phyloP scores from a whole-genome alignment of 192 early-diverging fungal species.

The Coemansia brasiliensis region DNA sequence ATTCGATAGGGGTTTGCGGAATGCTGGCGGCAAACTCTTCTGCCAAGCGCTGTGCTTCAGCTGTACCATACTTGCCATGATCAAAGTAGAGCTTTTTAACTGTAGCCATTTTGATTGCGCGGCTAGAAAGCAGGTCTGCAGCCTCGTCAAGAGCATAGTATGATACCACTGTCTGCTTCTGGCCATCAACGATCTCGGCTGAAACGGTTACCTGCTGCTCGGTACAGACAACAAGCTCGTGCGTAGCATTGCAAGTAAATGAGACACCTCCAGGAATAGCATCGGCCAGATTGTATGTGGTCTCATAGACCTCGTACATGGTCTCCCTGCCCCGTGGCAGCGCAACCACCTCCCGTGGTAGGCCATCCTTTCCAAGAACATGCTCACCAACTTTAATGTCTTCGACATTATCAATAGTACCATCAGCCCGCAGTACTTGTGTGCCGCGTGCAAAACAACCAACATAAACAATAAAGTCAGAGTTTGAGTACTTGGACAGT shows the following conservation, averaged over 20 bases:
- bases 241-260: slow-evolving; percentile 44
- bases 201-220: slow-evolving; percentile 16
- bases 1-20: slow-evolving; percentile 9
- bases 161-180: slow-evolving; percentile 15
- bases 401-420: slow-evolving; percentile 27
- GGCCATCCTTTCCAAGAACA: slow-evolving; percentile 47
- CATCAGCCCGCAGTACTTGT: slow-evolving; percentile 65
- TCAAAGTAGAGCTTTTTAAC: slow-evolving; percentile 11
- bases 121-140: not conserved
- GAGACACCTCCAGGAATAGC: slow-evolving; percentile 10
- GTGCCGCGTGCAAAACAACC: slow-evolving; percentile 67
- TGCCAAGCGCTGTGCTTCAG: slow-evolving; percentile 16
- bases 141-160: slow-evolving; percentile 15
- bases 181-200: not conserved
- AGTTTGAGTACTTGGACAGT: slow-evolving; percentile 99
- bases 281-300: not conserved
- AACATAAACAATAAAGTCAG: slow-evolving; percentile 98
- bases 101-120: slow-evolving; percentile 14
- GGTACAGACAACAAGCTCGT: slow-evolving; percentile 38
- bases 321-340: slow-evolving; percentile 46
- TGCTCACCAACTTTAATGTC: slow-evolving; percentile 28
- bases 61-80: slow-evolving; percentile 11
- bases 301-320: slow-evolving; percentile 37
- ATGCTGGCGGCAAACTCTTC: slow-evolving; percentile 16
- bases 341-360: slow-evolving; percentile 41